These are phyloP conservation scores for Penicillium nucicola DNA, from an alignment of 495 filamentous ascomycete species.

Conservation along the genomic window DNA sequence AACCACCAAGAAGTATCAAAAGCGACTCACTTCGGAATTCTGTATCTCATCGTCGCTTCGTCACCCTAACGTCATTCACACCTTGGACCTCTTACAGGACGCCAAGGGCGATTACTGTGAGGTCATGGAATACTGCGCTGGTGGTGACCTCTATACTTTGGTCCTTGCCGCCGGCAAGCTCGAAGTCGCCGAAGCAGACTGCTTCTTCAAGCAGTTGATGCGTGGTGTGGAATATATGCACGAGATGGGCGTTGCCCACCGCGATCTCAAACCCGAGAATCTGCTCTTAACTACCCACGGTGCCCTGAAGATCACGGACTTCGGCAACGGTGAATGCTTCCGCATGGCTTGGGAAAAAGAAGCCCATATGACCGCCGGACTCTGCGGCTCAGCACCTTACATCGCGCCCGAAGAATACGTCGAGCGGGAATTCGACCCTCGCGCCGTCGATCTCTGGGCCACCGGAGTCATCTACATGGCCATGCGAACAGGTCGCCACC, in stretches of 20 bases:
- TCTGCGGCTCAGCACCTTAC: constrained; percentile 95
- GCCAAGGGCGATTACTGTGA: constrained; percentile 98
- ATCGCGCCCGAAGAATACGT: constrained; percentile 97
- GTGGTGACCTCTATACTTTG: constrained; percentile 93
- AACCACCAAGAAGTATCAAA: constrained; percentile 94
- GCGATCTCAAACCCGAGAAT: constrained; percentile 97
- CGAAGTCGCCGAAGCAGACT: constrained; percentile 91
- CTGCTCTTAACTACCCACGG: constrained; percentile 90
- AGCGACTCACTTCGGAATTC: constrained; percentile 96
- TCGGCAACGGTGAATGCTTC: constrained; percentile 99
- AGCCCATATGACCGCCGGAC: constrained; percentile 94
- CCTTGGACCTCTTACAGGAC: constrained; percentile 90
- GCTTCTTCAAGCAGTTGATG: constrained; percentile 99
- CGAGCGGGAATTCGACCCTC: constrained; percentile 92
- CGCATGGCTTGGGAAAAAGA: constrained; percentile 99
- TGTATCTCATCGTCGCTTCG: constrained; percentile 96
- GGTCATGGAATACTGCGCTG: constrained; percentile 99
- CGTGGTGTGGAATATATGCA: constrained; percentile 99
- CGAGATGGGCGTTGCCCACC: constrained; percentile 98
- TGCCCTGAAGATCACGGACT: constrained; percentile 97
- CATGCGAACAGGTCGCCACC: constrained; percentile 92
- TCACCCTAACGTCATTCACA: constrained; percentile 98
- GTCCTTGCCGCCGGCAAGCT: constrained; percentile 90
- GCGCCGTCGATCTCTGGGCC: constrained; percentile 97
- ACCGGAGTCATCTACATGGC: constrained; percentile 99